These are phyloP conservation scores for Carex myosuroides DNA, from an alignment of 176 grass and related monocot species.

Conservation along the genomic window DNA sequence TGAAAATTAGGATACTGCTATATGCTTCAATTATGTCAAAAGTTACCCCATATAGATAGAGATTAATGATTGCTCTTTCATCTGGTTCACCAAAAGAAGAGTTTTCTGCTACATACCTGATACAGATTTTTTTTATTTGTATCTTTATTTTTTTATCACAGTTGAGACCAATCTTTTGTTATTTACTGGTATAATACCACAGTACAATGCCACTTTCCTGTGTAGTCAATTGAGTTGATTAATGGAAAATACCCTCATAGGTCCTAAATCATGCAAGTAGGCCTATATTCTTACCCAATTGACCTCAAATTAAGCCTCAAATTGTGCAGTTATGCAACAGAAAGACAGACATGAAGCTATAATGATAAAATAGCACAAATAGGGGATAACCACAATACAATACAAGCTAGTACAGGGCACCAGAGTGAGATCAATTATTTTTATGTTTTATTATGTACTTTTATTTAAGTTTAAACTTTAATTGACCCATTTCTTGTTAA, in stretches of 20 bases:
- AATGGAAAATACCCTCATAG: neutral
- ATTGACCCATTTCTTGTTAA: neutral
- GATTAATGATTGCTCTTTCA: neutral
- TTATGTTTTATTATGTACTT: neutral
- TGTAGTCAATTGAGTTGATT: neutral
- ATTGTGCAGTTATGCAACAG: neutral
- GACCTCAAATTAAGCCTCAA: neutral
- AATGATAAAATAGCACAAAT: neutral
- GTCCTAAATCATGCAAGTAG: neutral
- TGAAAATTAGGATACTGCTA: neutral
- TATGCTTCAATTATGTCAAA: constrained; percentile 2
- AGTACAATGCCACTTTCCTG: neutral
- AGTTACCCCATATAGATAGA: neutral
- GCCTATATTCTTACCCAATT: neutral
- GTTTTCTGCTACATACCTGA: neutral
- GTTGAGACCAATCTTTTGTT: neutral
- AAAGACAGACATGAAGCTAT: neutral
- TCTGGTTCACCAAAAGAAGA: neutral
- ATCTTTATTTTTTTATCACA: too few species aligned
- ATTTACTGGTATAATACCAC: neutral
- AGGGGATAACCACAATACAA: neutral
- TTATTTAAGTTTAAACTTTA: neutral
- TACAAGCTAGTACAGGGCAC: neutral
- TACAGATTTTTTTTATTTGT: too few species aligned
- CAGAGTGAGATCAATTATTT: neutral